These are phyloP conservation scores for Rhododendron vialii DNA, from an alignment of 148 eudicot species.

Conservation along the genomic window DNA sequence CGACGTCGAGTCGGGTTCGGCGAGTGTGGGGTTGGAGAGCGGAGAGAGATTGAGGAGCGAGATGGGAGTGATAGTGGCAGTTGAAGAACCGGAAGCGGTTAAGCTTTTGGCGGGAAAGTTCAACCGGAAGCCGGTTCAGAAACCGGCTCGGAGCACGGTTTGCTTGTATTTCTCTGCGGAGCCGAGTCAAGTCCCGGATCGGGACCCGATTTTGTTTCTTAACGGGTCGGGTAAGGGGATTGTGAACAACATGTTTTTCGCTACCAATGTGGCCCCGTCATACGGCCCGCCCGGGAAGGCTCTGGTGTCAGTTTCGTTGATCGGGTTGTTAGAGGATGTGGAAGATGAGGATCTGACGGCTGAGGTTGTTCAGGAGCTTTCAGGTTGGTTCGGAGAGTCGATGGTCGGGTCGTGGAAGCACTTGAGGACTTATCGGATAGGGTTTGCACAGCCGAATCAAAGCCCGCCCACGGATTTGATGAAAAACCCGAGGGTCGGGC, in stretches of 20 bases:
- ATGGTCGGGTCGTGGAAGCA: conserved; percentile 64
- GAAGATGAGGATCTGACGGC: conserved; percentile 50
- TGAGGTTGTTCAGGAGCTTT: conserved; percentile 56
- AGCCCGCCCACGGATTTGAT: conserved; percentile 76
- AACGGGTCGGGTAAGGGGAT: conserved; percentile 90
- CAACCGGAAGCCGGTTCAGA: conserved; percentile 9
- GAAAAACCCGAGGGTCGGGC: conserved; percentile 51
- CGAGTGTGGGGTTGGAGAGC: conserved; percentile 32
- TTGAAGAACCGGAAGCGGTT: conserved; percentile 68
- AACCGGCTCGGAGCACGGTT: conserved; percentile 67
- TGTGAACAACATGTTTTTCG: conserved; percentile 91
- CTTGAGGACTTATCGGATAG: conserved; percentile 65
- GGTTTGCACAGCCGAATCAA: conserved; percentile 89
- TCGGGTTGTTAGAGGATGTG: conserved; percentile 57
- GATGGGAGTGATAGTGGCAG: conserved; percentile 73
- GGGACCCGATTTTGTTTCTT: conserved; percentile 65
- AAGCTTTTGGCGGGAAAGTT: conserved; percentile 58
- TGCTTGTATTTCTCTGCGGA: conserved; percentile 71
- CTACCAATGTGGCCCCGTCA: conserved; percentile 76
- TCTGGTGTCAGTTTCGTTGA: conserved; percentile 69
- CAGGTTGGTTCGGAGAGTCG: conserved; percentile 69
- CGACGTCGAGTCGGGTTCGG: conserved; percentile 21
- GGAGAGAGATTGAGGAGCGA: conserved; percentile 59
- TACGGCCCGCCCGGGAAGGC: conserved; percentile 77
- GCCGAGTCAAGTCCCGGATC: conserved; percentile 34